phyloP scores from a whole-genome alignment of 2,329 filamentous ascomycete genomes.

The Sclerotinia sclerotiorum region DNA sequence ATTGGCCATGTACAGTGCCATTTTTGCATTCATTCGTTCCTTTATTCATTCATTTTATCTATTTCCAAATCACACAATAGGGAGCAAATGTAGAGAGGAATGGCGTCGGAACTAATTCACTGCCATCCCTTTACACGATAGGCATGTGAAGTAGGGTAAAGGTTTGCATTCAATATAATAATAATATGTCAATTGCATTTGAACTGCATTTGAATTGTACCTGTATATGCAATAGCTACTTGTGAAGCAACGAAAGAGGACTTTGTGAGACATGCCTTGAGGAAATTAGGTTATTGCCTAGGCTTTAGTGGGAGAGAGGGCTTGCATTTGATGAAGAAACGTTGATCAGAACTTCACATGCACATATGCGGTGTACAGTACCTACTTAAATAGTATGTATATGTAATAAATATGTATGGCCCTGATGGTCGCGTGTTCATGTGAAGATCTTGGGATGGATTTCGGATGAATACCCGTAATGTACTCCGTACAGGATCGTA shows the following conservation, averaged over 20 bases:
- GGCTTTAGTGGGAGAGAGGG: too few species aligned
- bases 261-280: too few species aligned
- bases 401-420: too few species aligned
- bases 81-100: conserved; percentile 16
- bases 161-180: background rate
- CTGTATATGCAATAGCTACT: background rate
- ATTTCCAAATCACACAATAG: conserved; percentile 16
- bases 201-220: background rate
- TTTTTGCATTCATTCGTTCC: conserved; percentile 7
- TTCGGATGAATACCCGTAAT: too few species aligned
- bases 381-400: too few species aligned
- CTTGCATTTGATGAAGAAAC: too few species aligned
- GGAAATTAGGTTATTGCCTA: too few species aligned
- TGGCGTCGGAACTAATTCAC: conserved; percentile 5
- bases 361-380: too few species aligned
- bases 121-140: conserved; percentile 9
- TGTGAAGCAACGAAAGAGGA: background rate
- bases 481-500: too few species aligned
- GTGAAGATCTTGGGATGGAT: too few species aligned
- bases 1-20: conserved; percentile 19
- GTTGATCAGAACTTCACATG: too few species aligned
- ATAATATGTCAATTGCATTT: background rate
- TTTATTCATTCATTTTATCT: conserved; percentile 12
- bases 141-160: background rate
- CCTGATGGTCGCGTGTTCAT: too few species aligned